A percentile compares a stretch with the other conserved stretches of the same genome.
Evolutionary conservation across 2,329 filamentous ascomycete genomes (phyloP).

Genomic region (Venturia aucupariae): DNA sequence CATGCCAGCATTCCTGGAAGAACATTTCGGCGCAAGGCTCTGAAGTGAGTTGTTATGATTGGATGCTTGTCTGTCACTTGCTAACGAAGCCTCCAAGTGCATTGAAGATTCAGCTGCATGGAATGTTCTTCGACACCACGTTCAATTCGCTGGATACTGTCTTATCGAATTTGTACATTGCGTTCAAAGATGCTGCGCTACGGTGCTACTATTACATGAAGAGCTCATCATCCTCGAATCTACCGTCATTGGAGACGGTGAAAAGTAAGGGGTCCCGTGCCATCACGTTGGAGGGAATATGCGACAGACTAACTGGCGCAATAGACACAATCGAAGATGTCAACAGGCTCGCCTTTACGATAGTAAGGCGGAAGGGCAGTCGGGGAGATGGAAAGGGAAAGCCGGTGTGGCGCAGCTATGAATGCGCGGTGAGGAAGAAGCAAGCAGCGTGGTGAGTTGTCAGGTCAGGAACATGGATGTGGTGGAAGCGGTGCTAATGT

Average conservation of each 20-base stretch:
- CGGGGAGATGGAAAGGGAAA: conserved; percentile 32
- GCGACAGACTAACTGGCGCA: not conserved
- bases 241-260: conserved; percentile 52
- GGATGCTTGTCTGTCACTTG: not conserved
- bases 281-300: not conserved
- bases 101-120: conserved; percentile 78
- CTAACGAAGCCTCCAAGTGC: conserved; percentile 28
- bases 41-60: conserved; percentile 44
- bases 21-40: conserved; percentile 69
- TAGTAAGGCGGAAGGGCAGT: conserved; percentile 48
- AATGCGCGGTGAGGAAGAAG: conserved; percentile 44
- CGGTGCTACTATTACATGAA: conserved; percentile 57
- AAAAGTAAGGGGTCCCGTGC: conserved; percentile 36
- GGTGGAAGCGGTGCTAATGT: too few relatives aligned
- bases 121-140: conserved; percentile 71
- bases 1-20: conserved; percentile 61
- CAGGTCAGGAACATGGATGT: not conserved
- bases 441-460: conserved; percentile 14
- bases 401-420: conserved; percentile 33
- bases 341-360: conserved; percentile 52
- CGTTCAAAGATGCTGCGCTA: conserved; percentile 67
- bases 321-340: conserved; percentile 57
- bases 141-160: conserved; percentile 66
- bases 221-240: conserved; percentile 48
- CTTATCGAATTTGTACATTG: conserved; percentile 63